phyloP scores from a whole-genome alignment of 106 monocot genomes.

The Agapanthus africanus region DNA sequence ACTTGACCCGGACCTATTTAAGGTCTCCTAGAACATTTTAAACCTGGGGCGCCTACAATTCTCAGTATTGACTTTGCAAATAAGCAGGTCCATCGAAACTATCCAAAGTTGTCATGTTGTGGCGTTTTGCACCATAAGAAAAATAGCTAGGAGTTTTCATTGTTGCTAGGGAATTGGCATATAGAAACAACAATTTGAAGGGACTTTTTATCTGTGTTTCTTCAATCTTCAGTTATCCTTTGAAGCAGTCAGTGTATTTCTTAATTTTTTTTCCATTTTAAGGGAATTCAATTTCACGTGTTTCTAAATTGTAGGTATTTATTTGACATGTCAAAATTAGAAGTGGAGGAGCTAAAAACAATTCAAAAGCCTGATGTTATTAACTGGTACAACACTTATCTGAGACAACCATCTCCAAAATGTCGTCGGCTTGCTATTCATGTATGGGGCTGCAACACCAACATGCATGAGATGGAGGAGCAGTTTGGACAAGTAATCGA shows the following conservation, averaged over 20 bases:
- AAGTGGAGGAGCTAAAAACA: constrained; percentile 75
- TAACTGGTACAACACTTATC: constrained; percentile 69
- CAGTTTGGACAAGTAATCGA: constrained; percentile 37
- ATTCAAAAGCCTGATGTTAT: constrained; percentile 71
- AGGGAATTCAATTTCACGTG: neutral
- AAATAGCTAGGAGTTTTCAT: too few species aligned
- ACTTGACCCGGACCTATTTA: too few species aligned
- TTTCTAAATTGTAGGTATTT: constrained; percentile 42
- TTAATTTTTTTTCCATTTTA: too few species aligned
- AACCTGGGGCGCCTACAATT: too few species aligned
- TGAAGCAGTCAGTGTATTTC: neutral
- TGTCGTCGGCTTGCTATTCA: constrained; percentile 66
- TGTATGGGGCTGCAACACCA: constrained; percentile 72
- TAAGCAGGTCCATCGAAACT: too few species aligned
- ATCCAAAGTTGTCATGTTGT: too few species aligned
- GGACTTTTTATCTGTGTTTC: neutral
- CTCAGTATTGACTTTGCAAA: too few species aligned
- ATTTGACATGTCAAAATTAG: constrained; percentile 69
- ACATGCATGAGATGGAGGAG: constrained; percentile 19
- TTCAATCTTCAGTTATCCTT: neutral
- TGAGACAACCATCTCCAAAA: constrained; percentile 50
- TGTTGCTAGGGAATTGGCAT: too few species aligned
- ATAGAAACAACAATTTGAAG: neutral
- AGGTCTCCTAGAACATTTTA: too few species aligned
- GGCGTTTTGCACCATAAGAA: too few species aligned